phyloP scores from a whole-genome alignment of 2,329 filamentous ascomycete species.

The Calonectria pteridis region DNA sequence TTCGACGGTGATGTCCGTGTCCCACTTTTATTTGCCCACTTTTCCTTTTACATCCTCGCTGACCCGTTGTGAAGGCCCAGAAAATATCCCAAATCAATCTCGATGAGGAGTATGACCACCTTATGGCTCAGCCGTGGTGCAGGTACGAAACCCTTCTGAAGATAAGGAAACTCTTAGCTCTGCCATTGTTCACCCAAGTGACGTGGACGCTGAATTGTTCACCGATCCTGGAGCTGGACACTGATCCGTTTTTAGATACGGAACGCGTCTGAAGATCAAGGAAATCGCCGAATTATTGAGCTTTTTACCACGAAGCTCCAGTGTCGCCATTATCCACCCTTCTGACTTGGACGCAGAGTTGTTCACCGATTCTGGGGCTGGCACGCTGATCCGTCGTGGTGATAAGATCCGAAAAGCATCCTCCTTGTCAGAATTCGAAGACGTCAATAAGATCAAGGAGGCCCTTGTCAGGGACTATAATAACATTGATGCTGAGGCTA shows the following conservation, averaged over 20 bases:
- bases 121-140: conserved; percentile 96
- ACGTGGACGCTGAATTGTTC: no score
- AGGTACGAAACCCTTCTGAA: conserved; percentile 94
- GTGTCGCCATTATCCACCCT: conserved; percentile 97
- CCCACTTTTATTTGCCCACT: no score
- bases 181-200: no score
- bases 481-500: neutral
- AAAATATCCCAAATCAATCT: conserved; percentile 98
- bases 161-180: conserved; percentile 99
- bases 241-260: no score
- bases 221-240: no score
- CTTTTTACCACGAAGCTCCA: conserved; percentile 89
- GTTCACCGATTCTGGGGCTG: conserved; percentile 87
- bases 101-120: conserved; percentile 92
- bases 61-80: no score
- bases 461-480: neutral
- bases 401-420: neutral
- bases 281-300: conserved; percentile 97
- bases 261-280: conserved; percentile 95
- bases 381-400: neutral
- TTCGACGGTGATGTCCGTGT: conserved; percentile 91
- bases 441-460: neutral
- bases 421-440: neutral
- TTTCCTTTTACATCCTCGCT: no score
- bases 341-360: conserved; percentile 95